Evolutionary conservation across 1,284 basidiomycete genomes (phyloP).

Genomic region (Pseudozyma tsukubaensis): DNA sequence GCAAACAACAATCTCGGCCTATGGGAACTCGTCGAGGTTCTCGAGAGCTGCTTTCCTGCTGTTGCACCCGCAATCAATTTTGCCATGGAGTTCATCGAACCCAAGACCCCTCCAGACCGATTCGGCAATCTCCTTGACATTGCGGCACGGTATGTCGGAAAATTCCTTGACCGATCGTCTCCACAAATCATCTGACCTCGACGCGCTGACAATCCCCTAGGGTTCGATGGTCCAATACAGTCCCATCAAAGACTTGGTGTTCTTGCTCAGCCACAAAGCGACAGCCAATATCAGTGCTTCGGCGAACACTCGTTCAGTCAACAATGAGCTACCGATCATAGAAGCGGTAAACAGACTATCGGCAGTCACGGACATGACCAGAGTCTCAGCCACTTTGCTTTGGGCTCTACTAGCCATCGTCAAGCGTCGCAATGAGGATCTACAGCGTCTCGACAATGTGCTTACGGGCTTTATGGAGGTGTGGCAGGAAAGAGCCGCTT

Average conservation of each 20-base stretch:
- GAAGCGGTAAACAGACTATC: constrained; percentile 4
- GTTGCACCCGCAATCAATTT: constrained; percentile 21
- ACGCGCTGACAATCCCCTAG: neutral
- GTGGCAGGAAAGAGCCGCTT: constrained; percentile 10
- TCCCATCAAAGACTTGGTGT: constrained; percentile 18
- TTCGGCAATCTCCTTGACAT: constrained; percentile 6
- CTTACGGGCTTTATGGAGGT: constrained; percentile 28
- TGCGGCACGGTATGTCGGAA: constrained; percentile 10
- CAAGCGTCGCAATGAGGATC: constrained; percentile 26
- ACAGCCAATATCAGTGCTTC: neutral
- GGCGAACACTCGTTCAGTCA: neutral
- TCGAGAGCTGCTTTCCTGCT: constrained; percentile 23
- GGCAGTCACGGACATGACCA: constrained; percentile 20
- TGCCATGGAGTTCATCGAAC: constrained; percentile 8
- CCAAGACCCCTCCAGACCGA: neutral
- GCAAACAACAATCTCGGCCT: neutral
- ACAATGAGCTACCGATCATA: neutral
- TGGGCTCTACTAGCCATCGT: constrained; percentile 34
- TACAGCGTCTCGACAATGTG: constrained; percentile 17
- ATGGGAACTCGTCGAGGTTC: constrained; percentile 10
- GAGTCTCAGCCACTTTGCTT: constrained; percentile 18
- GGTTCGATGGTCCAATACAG: constrained; percentile 1
- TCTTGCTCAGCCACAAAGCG: constrained; percentile 3
- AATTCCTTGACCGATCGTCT: neutral
- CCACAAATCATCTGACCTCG: neutral